These are phyloP conservation scores for Cystoderma amianthinum DNA, from an alignment of 768 basidiomycete genomes.

Conservation along the genomic window DNA sequence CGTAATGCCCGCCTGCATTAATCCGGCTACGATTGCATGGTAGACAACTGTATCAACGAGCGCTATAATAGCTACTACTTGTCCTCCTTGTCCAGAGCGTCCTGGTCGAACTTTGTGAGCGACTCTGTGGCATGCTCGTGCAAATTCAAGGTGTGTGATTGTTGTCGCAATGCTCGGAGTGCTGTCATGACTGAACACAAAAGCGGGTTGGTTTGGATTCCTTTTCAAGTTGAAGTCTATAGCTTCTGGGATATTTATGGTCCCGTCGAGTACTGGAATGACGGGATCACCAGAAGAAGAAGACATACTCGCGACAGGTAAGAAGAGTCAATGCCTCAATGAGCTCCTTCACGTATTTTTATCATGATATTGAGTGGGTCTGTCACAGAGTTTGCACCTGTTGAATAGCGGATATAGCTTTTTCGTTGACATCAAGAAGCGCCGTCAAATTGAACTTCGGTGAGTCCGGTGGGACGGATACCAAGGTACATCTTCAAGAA, in stretches of 20 bases:
- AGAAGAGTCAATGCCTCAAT: no score
- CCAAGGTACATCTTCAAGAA: no score
- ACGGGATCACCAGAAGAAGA: no score
- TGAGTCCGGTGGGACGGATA: no score
- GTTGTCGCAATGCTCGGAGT: slow-evolving; percentile 9
- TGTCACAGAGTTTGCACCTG: no score
- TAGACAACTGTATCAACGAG: slow-evolving; percentile 19
- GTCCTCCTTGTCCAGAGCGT: slow-evolving; percentile 10
- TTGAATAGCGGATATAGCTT: no score
- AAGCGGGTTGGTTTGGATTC: slow-evolving; percentile 12
- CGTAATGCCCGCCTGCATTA: slow-evolving; percentile 17
- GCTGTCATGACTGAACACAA: slow-evolving; percentile 10
- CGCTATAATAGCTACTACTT: slow-evolving; percentile 24
- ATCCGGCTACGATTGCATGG: slow-evolving; percentile 16
- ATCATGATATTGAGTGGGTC: no score
- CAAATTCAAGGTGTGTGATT: slow-evolving; percentile 7
- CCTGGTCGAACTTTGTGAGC: slow-evolving; percentile 14
- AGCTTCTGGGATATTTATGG: slow-evolving; percentile 4
- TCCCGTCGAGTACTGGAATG: not conserved
- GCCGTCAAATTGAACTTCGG: no score
- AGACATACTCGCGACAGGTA: no score
- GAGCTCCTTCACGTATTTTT: no score
- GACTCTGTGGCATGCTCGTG: slow-evolving; percentile 18
- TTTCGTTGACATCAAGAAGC: no score
- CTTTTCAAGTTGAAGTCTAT: slow-evolving; percentile 14